Conservation (phyloP, 768 basidiomycete species). For the Pisolithus marmoratus region DNA sequence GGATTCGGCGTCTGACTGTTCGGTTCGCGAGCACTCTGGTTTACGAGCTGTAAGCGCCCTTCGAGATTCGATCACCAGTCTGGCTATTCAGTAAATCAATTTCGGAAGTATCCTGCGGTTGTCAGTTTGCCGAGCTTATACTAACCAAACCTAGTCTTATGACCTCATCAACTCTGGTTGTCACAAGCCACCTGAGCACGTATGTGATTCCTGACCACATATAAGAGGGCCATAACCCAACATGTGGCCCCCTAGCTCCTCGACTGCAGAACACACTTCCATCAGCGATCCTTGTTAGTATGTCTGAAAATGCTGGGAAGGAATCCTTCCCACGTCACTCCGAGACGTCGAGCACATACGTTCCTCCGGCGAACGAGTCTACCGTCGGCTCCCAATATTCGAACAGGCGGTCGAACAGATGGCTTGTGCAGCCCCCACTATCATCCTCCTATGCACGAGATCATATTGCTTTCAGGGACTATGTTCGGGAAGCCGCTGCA, state of each 20-base stretch:
- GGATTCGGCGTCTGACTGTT: too few species aligned
- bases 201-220: not conserved
- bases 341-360: conserved; percentile 14
- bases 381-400: conserved; percentile 36
- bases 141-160: too few species aligned
- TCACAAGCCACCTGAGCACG: too few species aligned
- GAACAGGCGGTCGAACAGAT: conserved; percentile 50
- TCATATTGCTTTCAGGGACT: conserved; percentile 27
- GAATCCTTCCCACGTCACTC: conserved; percentile 12
- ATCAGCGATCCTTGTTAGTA: conserved; percentile 5
- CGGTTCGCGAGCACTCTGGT: too few species aligned
- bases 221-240: conserved; percentile 7
- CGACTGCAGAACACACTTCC: not conserved
- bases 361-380: conserved; percentile 8
- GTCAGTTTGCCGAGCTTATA: too few species aligned
- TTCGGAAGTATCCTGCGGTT: too few species aligned
- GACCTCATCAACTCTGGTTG: too few species aligned
- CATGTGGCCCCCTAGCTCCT: not conserved
- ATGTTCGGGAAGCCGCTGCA: conserved; percentile 53
- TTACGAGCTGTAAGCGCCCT: too few species aligned
- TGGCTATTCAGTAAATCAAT: too few species aligned
- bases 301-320: conserved; percentile 16
- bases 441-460: not conserved
- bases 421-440: conserved; percentile 31
- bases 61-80: too few species aligned